Evolutionary conservation across 192 early-diverging fungal genomes (phyloP), one percentile per base, ranked within the genome.

Genomic region (Gorgonomyces haynaldii): DNA sequence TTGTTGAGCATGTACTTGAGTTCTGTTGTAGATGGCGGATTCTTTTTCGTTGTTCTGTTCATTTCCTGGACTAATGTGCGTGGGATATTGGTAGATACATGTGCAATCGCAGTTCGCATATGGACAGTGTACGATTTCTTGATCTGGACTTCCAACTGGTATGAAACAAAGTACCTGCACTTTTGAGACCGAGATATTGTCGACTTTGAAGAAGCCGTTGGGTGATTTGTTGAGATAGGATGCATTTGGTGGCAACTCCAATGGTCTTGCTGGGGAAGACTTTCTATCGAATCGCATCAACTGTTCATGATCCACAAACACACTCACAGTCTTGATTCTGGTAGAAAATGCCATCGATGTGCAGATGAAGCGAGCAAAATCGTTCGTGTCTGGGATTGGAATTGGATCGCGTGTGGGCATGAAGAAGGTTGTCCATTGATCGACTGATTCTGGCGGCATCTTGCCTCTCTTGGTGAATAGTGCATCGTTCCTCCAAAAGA

Each of bases 401-500:
- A 78, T 67, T 13, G 84, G 80, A 20, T 91, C 87, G 27, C 90
- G 76, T 35, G 86, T 45, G 40, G 76, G 72, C 59, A 93, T 65
- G 22, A 81, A 66, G 53, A 91, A 89, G 0, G 79, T 72, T 0
- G 90, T 91, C 77, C 79, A 79, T 9, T 49, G 51, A n/a, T 49
- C 37, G 2, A 61, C 58, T 7, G 62, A 52, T 9, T 74, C 67
- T 12, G 65, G 40, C 16, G 70, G 61, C 7, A 81, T 41, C 13
- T 50, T 45, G 6, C 66, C 83, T 24, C 76, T 65, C 51, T 88
- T 89, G 0, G 86, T 83, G 53, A 81, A 89, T 16, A 93, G 66
- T 58, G 85, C 84, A 62, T 93, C 88, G 1, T 82, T 84, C 39
- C 74, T 79, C 79, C 86, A 93, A 57, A 86, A 84, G 63, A 93